These are phyloP conservation scores for Cryptococcus deneoformans DNA, from an alignment of 1,284 basidiomycete species.

Conservation along the genomic window DNA sequence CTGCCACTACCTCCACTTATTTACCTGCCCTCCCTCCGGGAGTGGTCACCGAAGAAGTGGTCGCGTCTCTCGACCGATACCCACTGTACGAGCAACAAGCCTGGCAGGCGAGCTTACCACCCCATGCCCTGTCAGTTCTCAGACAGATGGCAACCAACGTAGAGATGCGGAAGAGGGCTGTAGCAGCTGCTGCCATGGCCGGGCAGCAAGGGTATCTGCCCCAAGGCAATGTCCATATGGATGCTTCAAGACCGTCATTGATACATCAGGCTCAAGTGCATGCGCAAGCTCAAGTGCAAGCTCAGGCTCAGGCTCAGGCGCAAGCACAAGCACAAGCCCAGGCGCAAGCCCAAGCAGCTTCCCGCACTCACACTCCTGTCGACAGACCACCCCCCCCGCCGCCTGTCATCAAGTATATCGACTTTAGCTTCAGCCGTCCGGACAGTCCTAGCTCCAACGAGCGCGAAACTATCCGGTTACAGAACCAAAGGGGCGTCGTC, in stretches of 20 bases:
- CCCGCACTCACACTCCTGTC: constrained; percentile 4
- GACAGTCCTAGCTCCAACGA: background rate
- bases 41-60: constrained; percentile 44
- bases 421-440: constrained; percentile 12
- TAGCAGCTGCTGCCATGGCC: background rate
- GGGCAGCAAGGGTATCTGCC: background rate
- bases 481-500: constrained; percentile 41
- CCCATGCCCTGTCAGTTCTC: constrained; percentile 31
- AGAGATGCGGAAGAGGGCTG: constrained; percentile 29
- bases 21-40: constrained; percentile 40
- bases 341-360: constrained; percentile 4
- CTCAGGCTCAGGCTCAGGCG: background rate
- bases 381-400: constrained; percentile 22
- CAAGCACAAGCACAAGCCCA: background rate
- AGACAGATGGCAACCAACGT: constrained; percentile 30
- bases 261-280: background rate
- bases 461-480: constrained; percentile 29
- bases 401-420: constrained; percentile 29
- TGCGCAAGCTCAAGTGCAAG: background rate
- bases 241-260: background rate
- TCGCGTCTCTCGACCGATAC: constrained; percentile 39
- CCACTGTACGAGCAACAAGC: constrained; percentile 38
- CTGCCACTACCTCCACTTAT: constrained; percentile 11
- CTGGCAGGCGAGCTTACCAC: constrained; percentile 36
- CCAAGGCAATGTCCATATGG: too few species aligned